These are phyloP conservation scores for Cucumis hystrix DNA, from an alignment of 306 rosid species.

Conservation along the genomic window DNA sequence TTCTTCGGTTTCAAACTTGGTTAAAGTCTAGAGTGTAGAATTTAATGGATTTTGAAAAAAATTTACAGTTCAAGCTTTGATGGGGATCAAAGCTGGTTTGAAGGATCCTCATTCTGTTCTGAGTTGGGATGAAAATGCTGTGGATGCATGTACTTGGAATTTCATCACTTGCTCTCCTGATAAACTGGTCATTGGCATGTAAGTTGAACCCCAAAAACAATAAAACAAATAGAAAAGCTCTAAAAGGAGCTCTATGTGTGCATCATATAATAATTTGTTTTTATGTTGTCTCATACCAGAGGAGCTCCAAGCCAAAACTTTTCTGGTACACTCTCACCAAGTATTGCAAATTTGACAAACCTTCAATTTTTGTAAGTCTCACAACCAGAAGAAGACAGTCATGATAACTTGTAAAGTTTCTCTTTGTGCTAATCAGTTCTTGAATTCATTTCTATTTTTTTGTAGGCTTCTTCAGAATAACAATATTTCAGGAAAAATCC, in stretches of 20 bases:
- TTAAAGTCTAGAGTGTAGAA: not conserved
- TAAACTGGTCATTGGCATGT: slow-evolving; percentile 30
- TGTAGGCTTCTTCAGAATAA: slow-evolving; percentile 69
- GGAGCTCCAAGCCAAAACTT: slow-evolving; percentile 72
- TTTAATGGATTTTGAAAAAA: not conserved
- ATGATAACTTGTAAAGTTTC: not conserved
- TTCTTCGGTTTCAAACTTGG: not conserved
- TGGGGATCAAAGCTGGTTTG: slow-evolving; percentile 26
- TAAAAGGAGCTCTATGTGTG: not conserved
- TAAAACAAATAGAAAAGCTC: not conserved
- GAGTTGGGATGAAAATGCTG: slow-evolving; percentile 42
- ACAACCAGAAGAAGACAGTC: not conserved
- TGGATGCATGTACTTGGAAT: slow-evolving; percentile 63
- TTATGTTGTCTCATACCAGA: slow-evolving; percentile 25
- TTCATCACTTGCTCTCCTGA: slow-evolving; percentile 47
- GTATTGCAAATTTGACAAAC: slow-evolving; percentile 71
- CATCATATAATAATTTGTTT: not conserved
- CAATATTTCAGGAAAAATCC: slow-evolving; percentile 63
- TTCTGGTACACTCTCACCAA: slow-evolving; percentile 73
- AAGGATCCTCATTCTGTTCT: slow-evolving; percentile 38
- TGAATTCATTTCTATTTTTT: not conserved
- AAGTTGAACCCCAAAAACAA: slow-evolving; percentile 6
- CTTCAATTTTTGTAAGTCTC: slow-evolving; percentile 57
- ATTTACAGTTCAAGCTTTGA: slow-evolving; percentile 46
- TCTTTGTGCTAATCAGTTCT: not conserved